Base-by-base conservation (phyloP, 192 early-diverging fungal genomes). In the Cetraspora pellucida region DNA sequence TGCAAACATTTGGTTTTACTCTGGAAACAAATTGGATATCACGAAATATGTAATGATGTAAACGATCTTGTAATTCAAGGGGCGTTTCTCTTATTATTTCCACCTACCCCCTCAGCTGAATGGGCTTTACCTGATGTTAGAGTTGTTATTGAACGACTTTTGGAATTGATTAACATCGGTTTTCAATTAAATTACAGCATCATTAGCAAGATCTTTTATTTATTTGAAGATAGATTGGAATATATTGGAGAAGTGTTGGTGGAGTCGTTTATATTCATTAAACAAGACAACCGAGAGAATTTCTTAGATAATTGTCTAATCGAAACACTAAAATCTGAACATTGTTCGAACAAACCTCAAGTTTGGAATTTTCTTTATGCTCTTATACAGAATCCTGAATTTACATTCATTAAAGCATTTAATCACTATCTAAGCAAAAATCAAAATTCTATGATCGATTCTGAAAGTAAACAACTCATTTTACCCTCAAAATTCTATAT, bases 61-160 rank as follows among this genome's bases (percentile, higher is more conserved):
- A 72, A 72, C 27, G 70, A 72, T 13, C 17, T 72, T 8, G 70
- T 72, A 8, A 72, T 72, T 46, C 70, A 72, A 27, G 70, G 70
- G 1, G 47, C 70, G 30, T 27, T 54, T 3, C 50, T 72, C 4
- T 52, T 54, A 17, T 55, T 72, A 10, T 72, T 55, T 27, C 70
- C 70, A 1, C 52, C 70, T 17, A 54, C 21, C 7, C 70, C 70
- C 10, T 27, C 25, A 0, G n/a, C 47, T 25, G 27, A 72, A 52
- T 72, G 49, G 49, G 23, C 11, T 37, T 52, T 52, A 72, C 50
- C 70, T n/a, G 50, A 55, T 54, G 47, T 28, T 10, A n/a, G 10
- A 25, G 13, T 23, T 23, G 49, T 72, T 25, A 21, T 19, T 9
- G 45, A 46, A 1, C 14, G 52, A 54, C 45, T 72, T 13, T 16